Evolutionary conservation across 352 stramenopile genomes (phyloP), one percentile per base, ranked within the genome.

Genomic region (Plasmopara viticola): DNA sequence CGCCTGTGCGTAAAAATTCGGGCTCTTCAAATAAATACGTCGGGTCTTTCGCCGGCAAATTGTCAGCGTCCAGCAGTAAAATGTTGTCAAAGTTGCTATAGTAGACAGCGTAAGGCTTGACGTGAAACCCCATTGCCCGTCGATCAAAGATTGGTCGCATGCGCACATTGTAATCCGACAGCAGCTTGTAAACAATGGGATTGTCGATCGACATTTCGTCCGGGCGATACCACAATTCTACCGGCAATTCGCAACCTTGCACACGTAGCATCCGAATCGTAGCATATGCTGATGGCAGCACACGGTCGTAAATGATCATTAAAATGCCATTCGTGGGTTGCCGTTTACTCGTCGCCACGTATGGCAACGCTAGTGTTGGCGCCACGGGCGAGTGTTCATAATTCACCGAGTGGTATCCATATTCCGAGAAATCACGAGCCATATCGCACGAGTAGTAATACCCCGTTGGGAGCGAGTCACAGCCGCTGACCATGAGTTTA

Each of bases 11-110:
- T 18, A 86, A 29, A 30, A 92, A 93, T 59, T 87, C 77, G 2
- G 73, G 75, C 8, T 87, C 73, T 33, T 90, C 75, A 41, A 95
- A 95, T 28, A 95, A 57, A 56, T 91, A 93, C 15, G 77, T 87
- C 29, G 84, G 84, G 66, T 95, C 84, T 49, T 81, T 81, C 0
- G 78, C 65, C 2, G 84, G 76, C 25, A 93, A 64, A 29, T 93
- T 95, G 61, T 95, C 84, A 1, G 78, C 77, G 49, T 95, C 82
- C 28, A 95, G 45, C 18, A 95, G 65, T 53, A 95, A 55, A 7
- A 93, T 67, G 13, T 90, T 84, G 66, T 92, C 80, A 52, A 91
- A 93, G 34, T 82, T 79, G 46, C 74, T 89, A 67, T 95, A 92
- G 64, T 89, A 95, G 2, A 93, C 69, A 7, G 84, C 84, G 44